Evolutionary conservation across 306 rosid species (phyloP).

Genomic region (Rosa chinensis): DNA sequence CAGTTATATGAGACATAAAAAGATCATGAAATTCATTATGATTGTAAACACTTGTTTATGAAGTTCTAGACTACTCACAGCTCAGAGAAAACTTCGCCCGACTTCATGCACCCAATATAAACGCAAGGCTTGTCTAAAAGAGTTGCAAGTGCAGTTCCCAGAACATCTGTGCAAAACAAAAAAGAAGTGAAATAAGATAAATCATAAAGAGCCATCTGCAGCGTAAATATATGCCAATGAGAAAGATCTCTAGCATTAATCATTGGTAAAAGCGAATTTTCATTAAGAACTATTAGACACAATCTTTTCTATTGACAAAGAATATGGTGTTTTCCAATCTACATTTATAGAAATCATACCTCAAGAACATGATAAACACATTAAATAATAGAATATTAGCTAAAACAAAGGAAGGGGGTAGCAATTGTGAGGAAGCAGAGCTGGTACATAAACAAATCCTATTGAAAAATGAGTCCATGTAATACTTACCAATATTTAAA

Average conservation of each 20-base stretch:
- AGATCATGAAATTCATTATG: neutral
- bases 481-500: conserved; percentile 90
- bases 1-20: conserved; percentile 26
- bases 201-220: conserved; percentile 24
- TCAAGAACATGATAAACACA: neutral
- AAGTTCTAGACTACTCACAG: conserved; percentile 53
- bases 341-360: neutral
- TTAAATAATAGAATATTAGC: neutral
- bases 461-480: conserved; percentile 1
- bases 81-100: conserved; percentile 98
- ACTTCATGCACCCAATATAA: conserved; percentile 97
- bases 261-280: neutral
- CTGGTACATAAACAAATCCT: neutral
- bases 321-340: neutral
- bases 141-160: conserved; percentile 77
- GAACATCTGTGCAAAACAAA: conserved; percentile 50
- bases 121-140: conserved; percentile 91
- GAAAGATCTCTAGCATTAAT: neutral
- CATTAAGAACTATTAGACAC: neutral
- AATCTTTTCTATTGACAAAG: neutral
- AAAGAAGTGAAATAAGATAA: neutral
- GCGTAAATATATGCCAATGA: neutral
- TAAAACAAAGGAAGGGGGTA: neutral
- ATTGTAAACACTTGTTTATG: neutral
- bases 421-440: neutral